These are phyloP conservation scores for Thymus mandschuricus DNA, from an alignment of 257 asterid genomes.

Conservation along the genomic window DNA sequence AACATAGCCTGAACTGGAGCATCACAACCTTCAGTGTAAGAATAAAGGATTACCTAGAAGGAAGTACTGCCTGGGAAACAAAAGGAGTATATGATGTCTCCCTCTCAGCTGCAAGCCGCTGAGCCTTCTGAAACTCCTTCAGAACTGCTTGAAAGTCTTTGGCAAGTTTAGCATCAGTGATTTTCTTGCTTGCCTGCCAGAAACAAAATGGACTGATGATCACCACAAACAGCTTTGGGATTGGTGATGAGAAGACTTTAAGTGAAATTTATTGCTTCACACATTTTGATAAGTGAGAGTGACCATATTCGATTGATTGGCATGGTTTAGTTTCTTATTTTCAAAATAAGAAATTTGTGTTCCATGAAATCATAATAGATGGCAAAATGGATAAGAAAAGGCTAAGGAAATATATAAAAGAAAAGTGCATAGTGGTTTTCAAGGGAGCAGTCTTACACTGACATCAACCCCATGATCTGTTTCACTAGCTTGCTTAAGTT, in stretches of 20 bases:
- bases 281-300: constrained; percentile 5
- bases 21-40: constrained; percentile 18
- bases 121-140: constrained; percentile 87
- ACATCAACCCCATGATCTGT: constrained; percentile 67
- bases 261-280: background rate
- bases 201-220: constrained; percentile 17
- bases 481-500: constrained; percentile 90
- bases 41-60: constrained; percentile 56
- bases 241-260: constrained; percentile 14
- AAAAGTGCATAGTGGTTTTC: constrained; percentile 10
- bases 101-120: constrained; percentile 79
- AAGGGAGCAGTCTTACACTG: constrained; percentile 56
- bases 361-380: constrained; percentile 14
- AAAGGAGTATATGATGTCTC: constrained; percentile 80
- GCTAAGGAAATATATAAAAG: constrained; percentile 3
- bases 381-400: constrained; percentile 10
- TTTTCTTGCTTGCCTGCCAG: constrained; percentile 81
- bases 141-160: constrained; percentile 91
- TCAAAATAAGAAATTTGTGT: constrained; percentile 5
- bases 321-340: constrained; percentile 3
- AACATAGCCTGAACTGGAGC: constrained; percentile 13
- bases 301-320: background rate
- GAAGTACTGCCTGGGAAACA: constrained; percentile 58
- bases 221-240: constrained; percentile 12
- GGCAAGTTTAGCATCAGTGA: constrained; percentile 93